A percentile compares a stretch with the other conserved stretches of the same genome.
Evolutionary conservation across 169 alveolate genomes (phyloP).

Genomic region (Miamiensis avidus): DNA sequence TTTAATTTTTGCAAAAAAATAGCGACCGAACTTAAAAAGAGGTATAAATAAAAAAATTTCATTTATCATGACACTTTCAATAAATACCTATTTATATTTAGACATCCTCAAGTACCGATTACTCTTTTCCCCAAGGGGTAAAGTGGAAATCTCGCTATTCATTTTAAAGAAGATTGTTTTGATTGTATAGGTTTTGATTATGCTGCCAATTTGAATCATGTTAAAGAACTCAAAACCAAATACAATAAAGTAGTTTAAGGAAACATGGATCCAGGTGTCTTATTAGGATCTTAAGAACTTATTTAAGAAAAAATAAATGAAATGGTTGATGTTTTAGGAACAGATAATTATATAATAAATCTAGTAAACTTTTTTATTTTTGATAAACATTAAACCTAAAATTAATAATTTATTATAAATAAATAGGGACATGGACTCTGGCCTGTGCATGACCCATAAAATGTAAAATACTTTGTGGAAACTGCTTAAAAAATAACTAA

Average conservation of each 20-base stretch:
- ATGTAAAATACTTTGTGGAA: conserved; percentile 37
- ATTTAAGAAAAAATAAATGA: conserved; percentile 15
- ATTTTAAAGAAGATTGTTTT: conserved; percentile 2
- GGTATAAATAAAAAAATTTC: neutral
- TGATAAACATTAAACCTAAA: no score
- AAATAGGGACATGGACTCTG: conserved; percentile 36
- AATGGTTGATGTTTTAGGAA: conserved; percentile 33
- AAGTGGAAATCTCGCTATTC: neutral
- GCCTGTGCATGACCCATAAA: conserved; percentile 40
- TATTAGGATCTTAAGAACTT: conserved; percentile 20
- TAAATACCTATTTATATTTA: neutral
- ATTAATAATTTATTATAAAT: no score
- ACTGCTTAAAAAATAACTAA: neutral
- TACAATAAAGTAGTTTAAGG: conserved; percentile 38
- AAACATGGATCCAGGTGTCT: conserved; percentile 46
- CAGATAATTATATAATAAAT: conserved; percentile 33
- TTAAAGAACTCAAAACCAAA: neutral
- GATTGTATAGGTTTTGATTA: conserved; percentile 30
- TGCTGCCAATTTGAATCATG: conserved; percentile 13
- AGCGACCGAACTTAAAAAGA: conserved; percentile 3
- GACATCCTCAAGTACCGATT: conserved; percentile 33
- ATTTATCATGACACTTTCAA: no score
- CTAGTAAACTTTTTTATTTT: neutral
- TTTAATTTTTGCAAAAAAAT: conserved; percentile 5
- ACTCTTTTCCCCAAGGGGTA: conserved; percentile 39